phyloP scores from a whole-genome alignment of 177 flowering plant species.

The Vitis hybrid region DNA sequence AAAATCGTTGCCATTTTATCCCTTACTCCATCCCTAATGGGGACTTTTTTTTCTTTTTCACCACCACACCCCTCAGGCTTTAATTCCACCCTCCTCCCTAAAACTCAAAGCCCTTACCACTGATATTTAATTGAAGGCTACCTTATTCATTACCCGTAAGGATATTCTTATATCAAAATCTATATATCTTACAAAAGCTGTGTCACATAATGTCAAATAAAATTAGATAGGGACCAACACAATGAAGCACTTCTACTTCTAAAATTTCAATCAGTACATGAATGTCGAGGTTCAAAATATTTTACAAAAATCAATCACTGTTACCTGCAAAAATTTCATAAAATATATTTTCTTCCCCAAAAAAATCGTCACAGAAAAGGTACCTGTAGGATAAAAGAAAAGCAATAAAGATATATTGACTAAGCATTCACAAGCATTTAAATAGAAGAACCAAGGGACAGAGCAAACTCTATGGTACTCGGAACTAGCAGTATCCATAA shows the following conservation, averaged over 20 bases:
- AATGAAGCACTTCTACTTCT: not conserved
- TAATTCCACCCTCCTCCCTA: no score
- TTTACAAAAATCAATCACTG: not conserved
- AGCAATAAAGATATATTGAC: not conserved
- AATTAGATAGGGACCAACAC: not conserved
- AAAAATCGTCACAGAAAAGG: conserved; percentile 92
- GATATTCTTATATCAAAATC: no score
- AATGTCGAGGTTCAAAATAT: not conserved
- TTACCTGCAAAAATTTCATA: conserved; percentile 94
- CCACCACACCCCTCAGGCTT: no score
- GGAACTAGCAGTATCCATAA: conserved; percentile 98
- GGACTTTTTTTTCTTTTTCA: no score
- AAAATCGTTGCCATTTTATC: no score
- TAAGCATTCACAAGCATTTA: not conserved
- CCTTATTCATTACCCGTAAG: no score
- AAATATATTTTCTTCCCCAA: conserved; percentile 89
- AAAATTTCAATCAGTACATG: not conserved
- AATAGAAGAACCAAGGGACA: conserved; percentile 11
- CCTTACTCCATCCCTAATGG: no score
- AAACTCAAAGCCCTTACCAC: no score
- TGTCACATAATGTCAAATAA: not conserved
- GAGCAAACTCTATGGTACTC: conserved; percentile 57
- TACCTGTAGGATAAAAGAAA: conserved; percentile 52
- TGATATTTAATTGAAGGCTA: no score
- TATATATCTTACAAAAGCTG: not conserved